Base-by-base conservation (phyloP, 164 flowering plant genomes). In the Chimonanthus praecox region DNA sequence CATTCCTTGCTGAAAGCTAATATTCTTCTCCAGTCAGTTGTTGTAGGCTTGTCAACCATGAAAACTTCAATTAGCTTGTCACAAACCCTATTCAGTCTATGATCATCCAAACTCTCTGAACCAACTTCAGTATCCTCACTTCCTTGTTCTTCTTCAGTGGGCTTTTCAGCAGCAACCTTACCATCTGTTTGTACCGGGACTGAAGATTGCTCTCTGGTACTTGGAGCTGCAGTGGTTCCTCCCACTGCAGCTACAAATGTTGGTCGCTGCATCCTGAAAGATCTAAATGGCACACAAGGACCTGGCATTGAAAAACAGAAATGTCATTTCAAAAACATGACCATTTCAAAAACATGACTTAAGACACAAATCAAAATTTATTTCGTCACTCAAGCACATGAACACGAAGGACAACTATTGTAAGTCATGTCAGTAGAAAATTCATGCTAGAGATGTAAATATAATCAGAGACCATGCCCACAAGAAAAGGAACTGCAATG, bases 21-120 rank as follows among this genome's bases (percentile, higher is more conserved):
- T 70, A 93, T 74, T 80, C 83, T 88, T 82, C 99, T 93, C 99
- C 98, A 96, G 68, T 96, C 99, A 20, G 87, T 82, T 44, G 97
- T 87, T 10, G 84, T 83, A 47, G 97, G 97, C 82, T 90, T 94
- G 79, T 96, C 98, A 69, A 96, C 94, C 97, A 94, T 76, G 82
- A 96, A 96, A 65, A 91, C 90, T 43, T 80, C 95, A 75, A 96
- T 94, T 47, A 96, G 80, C 75, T 92, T 92, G 76, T 96, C 90
- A 69, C 90, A 92, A 71, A 90, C 86, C 70, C 84, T 82, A n/a
- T 77, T 67, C 98, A 93, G 88, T 81, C 84, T 85, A 6, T 54
- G 21, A 6, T 82, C 84, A 64, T 80, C 89, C 58, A 78, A 58
- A 44, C 54, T 65, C n/a, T 74, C 82, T 61, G 21, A 4, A 49